phyloP scores from a whole-genome alignment of 495 filamentous ascomycete genomes.

The Trichoderma reesei region DNA sequence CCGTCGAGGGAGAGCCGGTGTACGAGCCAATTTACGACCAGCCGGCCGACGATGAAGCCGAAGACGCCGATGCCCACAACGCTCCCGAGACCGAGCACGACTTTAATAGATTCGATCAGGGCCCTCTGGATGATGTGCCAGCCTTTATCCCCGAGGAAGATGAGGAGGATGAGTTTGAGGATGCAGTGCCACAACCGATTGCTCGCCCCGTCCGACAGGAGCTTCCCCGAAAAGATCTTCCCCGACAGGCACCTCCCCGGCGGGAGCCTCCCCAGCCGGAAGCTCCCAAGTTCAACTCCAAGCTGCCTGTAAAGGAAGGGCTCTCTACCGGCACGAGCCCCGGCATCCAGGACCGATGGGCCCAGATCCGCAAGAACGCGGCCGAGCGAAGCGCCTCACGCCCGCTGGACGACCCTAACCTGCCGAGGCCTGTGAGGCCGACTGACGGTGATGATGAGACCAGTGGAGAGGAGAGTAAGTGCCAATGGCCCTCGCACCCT shows the following conservation, averaged over 20 bases:
- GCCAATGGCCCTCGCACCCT: background rate
- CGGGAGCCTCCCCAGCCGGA: conserved; percentile 9
- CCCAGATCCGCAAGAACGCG: conserved; percentile 89
- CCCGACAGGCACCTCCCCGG: background rate
- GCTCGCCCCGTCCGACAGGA: conserved; percentile 20
- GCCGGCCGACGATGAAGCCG: conserved; percentile 37
- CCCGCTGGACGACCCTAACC: conserved; percentile 52
- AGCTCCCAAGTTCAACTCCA: background rate
- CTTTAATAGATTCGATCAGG: conserved; percentile 83
- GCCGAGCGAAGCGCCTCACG: conserved; percentile 59
- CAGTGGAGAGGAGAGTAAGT: conserved; percentile 93
- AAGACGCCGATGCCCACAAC: conserved; percentile 54
- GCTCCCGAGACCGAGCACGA: conserved; percentile 55
- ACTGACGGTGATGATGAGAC: conserved; percentile 68
- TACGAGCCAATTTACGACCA: conserved; percentile 38
- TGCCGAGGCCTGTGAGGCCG: conserved; percentile 40
- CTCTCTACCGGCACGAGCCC: conserved; percentile 25
- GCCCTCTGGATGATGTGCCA: conserved; percentile 76
- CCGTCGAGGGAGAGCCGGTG: conserved; percentile 13
- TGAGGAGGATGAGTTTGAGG: conserved; percentile 30
- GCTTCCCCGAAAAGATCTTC: background rate
- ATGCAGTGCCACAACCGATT: conserved; percentile 35
- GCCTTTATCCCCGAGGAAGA: conserved; percentile 68
- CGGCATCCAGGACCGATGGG: conserved; percentile 66
- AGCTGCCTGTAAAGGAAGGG: conserved; percentile 16